phyloP scores from a whole-genome alignment of 2,329 filamentous ascomycete species.

The Pseudogymnoascus destructans region DNA sequence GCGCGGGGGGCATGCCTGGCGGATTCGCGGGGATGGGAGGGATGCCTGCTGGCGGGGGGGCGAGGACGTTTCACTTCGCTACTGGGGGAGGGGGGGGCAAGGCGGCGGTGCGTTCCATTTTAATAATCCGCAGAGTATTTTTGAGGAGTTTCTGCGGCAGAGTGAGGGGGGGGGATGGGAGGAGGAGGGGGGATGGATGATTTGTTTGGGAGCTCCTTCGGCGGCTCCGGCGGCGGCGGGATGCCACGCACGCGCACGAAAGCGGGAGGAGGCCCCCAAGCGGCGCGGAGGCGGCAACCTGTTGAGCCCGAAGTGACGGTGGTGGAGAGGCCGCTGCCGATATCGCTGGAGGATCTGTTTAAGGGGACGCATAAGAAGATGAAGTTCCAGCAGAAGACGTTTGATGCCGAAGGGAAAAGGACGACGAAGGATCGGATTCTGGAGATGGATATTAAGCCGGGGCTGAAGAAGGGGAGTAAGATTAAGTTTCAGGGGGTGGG shows the following conservation, averaged over 20 bases:
- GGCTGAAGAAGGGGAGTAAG: conserved; percentile 92
- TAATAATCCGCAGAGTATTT: conserved; percentile 72
- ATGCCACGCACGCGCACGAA: conserved; percentile 14
- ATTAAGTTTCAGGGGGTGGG: conserved; percentile 98
- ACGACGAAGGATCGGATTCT: conserved; percentile 79
- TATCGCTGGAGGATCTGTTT: conserved; percentile 81
- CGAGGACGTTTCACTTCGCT: conserved; percentile 37
- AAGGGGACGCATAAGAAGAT: conserved; percentile 87
- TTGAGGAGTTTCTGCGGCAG: conserved; percentile 63
- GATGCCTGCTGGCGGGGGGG: conserved; percentile 31
- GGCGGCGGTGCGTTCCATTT: conserved; percentile 61
- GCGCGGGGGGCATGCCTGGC: conserved; percentile 39
- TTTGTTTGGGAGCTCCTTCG: too few relatives aligned
- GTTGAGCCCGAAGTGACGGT: conserved; percentile 66
- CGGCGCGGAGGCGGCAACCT: not conserved
- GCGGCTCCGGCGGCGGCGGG: conserved; percentile 20
- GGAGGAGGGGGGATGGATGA: conserved; percentile 9
- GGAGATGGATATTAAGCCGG: conserved; percentile 90
- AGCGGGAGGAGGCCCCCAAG: too few relatives aligned
- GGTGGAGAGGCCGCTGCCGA: conserved; percentile 67
- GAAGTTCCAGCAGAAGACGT: conserved; percentile 95
- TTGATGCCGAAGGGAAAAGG: conserved; percentile 71
- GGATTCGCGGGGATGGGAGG: conserved; percentile 34
- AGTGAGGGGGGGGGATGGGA: conserved; percentile 25
- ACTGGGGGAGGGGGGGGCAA: conserved; percentile 33